Evolutionary conservation across 2,329 filamentous ascomycete species (phyloP).

Genomic region (Xylaria arbuscula): DNA sequence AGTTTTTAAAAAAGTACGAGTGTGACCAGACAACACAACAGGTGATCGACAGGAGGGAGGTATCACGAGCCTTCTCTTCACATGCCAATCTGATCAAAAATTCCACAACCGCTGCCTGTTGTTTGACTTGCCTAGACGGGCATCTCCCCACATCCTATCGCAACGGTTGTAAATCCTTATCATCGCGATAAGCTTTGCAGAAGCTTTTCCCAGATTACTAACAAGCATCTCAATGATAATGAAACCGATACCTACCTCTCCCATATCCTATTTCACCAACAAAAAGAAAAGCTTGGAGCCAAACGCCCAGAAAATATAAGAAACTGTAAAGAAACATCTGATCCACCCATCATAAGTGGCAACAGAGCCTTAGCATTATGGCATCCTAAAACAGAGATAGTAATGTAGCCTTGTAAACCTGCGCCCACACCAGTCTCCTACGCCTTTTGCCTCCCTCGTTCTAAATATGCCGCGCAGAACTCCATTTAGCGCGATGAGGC

Average conservation of each 20-base stretch:
- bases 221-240: conserved; percentile 3
- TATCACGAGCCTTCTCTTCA: conserved; percentile 30
- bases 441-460: background rate
- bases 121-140: conserved; percentile 14
- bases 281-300: background rate
- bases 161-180: background rate
- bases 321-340: background rate
- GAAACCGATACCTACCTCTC: background rate
- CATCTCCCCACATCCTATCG: background rate
- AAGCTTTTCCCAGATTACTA: background rate
- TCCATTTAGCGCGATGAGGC: conserved; percentile 3
- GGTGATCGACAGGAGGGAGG: conserved; percentile 25
- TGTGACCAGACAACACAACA: conserved; percentile 27
- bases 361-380: background rate
- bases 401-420: conserved; percentile 11
- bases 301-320: background rate
- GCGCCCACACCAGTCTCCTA: conserved; percentile 17
- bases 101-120: conserved; percentile 3
- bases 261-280: conserved; percentile 15
- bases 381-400: conserved; percentile 2
- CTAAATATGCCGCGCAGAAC: conserved; percentile 7
- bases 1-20: background rate
- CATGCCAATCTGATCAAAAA: background rate
- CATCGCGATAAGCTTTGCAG: background rate
- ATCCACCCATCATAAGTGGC: background rate